phyloP scores from a whole-genome alignment of 2,329 filamentous ascomycete genomes.

The Metarhizium robertsii region DNA sequence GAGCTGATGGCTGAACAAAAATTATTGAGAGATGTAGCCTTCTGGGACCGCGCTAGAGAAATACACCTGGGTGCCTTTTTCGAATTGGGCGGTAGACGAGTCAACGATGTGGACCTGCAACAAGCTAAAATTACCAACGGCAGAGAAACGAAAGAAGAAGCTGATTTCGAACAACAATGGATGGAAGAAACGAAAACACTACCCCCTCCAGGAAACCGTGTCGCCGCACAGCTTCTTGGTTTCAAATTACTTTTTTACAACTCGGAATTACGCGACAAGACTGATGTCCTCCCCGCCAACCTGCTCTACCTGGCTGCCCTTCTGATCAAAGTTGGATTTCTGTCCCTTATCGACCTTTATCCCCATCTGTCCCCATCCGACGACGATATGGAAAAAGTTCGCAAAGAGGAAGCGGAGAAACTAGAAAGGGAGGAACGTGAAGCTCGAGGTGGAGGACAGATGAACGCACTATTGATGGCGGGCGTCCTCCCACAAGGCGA shows the following conservation, averaged over 20 bases:
- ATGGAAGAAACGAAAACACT: conserved; percentile 71
- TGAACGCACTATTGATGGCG: conserved; percentile 81
- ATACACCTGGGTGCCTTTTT: conserved; percentile 79
- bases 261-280: conserved; percentile 62
- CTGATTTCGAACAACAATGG: conserved; percentile 59
- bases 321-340: conserved; percentile 94
- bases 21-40: conserved; percentile 58
- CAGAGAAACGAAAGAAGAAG: conserved; percentile 34
- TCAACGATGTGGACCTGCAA: conserved; percentile 49
- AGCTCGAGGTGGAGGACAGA: conserved; percentile 58
- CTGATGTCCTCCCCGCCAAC: conserved; percentile 80
- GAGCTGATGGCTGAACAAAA: conserved; percentile 45
- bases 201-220: conserved; percentile 77
- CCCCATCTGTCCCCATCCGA: conserved; percentile 84
- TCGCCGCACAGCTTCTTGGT: conserved; percentile 87
- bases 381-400: conserved; percentile 68
- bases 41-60: conserved; percentile 74
- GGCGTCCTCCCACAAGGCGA: conserved; percentile 59
- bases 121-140: conserved; percentile 29
- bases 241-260: conserved; percentile 97
- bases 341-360: conserved; percentile 84
- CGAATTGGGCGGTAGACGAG: conserved; percentile 67
- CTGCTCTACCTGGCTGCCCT: conserved; percentile 85
- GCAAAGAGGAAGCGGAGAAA: conserved; percentile 61
- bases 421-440: conserved; percentile 69